Evolutionary conservation across 495 filamentous ascomycete species (phyloP).

Genomic region (Xylaria acuta): DNA sequence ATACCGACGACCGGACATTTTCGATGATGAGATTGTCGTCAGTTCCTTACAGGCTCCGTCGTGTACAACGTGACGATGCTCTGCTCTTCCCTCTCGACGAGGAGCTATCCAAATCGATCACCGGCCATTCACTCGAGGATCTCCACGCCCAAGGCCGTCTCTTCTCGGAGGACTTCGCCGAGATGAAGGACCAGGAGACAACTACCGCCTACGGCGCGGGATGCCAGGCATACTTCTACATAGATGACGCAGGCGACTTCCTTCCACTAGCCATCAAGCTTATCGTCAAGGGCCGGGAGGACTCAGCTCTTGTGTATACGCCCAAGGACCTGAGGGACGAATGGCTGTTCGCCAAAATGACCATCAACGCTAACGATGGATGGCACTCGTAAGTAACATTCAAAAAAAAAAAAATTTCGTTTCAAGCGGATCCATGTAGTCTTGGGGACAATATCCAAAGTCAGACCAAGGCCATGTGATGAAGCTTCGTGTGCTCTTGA

Average conservation of each 20-base stretch:
- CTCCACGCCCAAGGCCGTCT: constrained; percentile 39
- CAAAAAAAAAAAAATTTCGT: no score
- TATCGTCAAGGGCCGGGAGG: constrained; percentile 37
- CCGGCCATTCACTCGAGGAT: constrained; percentile 30
- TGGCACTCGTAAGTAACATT: constrained; percentile 32
- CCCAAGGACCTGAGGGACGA: constrained; percentile 42
- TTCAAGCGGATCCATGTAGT: no score
- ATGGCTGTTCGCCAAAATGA: constrained; percentile 50
- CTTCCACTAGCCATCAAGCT: constrained; percentile 45
- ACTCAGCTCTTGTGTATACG: constrained; percentile 44
- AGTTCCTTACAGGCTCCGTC: constrained; percentile 40
- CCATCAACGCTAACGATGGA: constrained; percentile 48
- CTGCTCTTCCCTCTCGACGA: constrained; percentile 42
- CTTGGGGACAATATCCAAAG: no score
- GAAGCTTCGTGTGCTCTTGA: not conserved
- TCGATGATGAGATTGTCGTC: constrained; percentile 47
- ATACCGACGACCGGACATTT: constrained; percentile 47
- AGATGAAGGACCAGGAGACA: constrained; percentile 35
- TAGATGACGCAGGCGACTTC: constrained; percentile 41
- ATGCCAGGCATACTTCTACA: constrained; percentile 48
- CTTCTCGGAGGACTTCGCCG: constrained; percentile 42
- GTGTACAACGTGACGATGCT: constrained; percentile 38
- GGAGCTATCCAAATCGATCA: constrained; percentile 29
- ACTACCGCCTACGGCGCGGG: constrained; percentile 38
- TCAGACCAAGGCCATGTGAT: not conserved